Conservation (phyloP, 139 green algal species). For the Pedinophyceae sp. region DNA sequence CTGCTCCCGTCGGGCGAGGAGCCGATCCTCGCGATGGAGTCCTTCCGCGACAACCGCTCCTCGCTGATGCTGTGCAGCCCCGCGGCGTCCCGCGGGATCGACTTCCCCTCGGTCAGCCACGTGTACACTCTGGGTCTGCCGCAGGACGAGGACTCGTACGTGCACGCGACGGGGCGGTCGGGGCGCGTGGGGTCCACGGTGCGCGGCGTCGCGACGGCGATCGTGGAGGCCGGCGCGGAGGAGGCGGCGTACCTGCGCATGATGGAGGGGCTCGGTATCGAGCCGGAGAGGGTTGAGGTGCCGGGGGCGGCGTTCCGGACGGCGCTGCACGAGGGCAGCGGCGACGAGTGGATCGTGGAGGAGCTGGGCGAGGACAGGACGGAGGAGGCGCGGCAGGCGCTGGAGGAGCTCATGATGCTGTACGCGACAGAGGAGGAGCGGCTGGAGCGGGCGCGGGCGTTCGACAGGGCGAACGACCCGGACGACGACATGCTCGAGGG, state of each 20-base stretch:
- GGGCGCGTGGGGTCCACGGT: slow-evolving; percentile 42
- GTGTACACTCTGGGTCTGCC: slow-evolving; percentile 63
- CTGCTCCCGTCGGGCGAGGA: slow-evolving; percentile 56
- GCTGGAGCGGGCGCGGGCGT: too few species aligned
- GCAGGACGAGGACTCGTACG: slow-evolving; percentile 37
- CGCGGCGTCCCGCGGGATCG: slow-evolving; percentile 45
- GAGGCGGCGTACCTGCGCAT: slow-evolving; percentile 19
- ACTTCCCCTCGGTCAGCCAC: slow-evolving; percentile 66
- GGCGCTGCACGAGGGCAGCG: too few species aligned
- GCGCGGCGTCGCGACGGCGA: slow-evolving; percentile 36
- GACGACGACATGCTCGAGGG: too few species aligned
- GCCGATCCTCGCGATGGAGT: slow-evolving; percentile 29
- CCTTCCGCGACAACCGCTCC: slow-evolving; percentile 35
- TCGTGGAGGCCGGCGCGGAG: slow-evolving; percentile 36
- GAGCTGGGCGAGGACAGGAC: too few species aligned
- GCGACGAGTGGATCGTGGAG: too few species aligned
- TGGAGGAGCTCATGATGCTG: too few species aligned
- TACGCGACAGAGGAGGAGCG: too few species aligned
- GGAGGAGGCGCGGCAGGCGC: too few species aligned
- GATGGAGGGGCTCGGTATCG: slow-evolving; percentile 25
- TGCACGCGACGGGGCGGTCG: slow-evolving; percentile 59
- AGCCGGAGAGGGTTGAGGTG: slow-evolving; percentile 14
- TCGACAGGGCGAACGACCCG: too few species aligned
- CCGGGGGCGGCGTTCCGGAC: too few species aligned
- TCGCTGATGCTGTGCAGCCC: slow-evolving; percentile 53